These are phyloP conservation scores for Alternaria consortialis DNA, from an alignment of 2,329 filamentous ascomycete genomes.

Conservation along the genomic window DNA sequence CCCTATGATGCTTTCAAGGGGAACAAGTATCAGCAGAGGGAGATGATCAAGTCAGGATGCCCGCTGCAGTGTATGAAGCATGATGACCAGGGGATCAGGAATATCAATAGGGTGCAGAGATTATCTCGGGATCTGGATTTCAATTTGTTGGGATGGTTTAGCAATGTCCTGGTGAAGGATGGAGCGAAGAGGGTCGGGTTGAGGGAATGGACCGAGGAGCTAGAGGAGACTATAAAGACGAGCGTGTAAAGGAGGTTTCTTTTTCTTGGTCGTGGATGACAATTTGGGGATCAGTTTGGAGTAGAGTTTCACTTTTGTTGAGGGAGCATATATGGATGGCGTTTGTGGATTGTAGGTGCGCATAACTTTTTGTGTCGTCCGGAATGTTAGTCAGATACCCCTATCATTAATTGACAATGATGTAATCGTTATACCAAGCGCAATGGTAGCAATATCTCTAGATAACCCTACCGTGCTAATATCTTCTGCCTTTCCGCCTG, in stretches of 20 bases:
- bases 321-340: background rate
- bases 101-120: slow-evolving; percentile 40
- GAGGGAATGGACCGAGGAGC: slow-evolving; percentile 37
- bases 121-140: slow-evolving; percentile 35
- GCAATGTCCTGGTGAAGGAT: slow-evolving; percentile 46
- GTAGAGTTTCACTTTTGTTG: background rate
- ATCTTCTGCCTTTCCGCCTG: too few relatives aligned
- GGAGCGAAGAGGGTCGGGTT: slow-evolving; percentile 43
- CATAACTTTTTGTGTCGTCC: background rate
- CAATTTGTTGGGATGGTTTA: slow-evolving; percentile 49
- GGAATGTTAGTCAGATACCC: slow-evolving; percentile 5
- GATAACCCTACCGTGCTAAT: too few relatives aligned
- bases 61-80: slow-evolving; percentile 52
- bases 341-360: background rate
- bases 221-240: slow-evolving; percentile 9
- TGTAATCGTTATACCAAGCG: background rate
- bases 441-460: too few relatives aligned
- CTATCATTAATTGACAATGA: background rate
- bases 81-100: slow-evolving; percentile 46
- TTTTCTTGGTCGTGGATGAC: too few relatives aligned
- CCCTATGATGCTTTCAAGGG: slow-evolving; percentile 52
- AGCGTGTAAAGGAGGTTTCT: background rate
- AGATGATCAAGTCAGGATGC: slow-evolving; percentile 55
- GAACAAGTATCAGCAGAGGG: slow-evolving; percentile 55
- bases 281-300: too few relatives aligned